These are phyloP conservation scores for Takakia lepidozioides DNA, from an alignment of 225 moss, liverwort and hornwort genomes.

Conservation along the genomic window DNA sequence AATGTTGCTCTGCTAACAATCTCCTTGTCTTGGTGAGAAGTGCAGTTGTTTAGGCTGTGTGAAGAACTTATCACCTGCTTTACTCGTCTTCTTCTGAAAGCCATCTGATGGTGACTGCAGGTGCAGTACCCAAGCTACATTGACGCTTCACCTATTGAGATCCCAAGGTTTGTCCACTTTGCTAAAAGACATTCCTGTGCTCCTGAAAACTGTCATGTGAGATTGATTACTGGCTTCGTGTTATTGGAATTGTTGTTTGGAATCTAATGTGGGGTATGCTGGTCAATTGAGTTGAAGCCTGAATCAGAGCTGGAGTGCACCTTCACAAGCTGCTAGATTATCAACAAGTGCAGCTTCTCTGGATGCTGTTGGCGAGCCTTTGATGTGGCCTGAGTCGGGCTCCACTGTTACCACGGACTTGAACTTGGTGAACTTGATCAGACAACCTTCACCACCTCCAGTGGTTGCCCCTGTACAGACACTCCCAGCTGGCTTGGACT, in stretches of 20 bases:
- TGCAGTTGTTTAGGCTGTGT: background rate
- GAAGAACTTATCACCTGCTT: background rate
- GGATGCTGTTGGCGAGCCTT: conserved; percentile 54
- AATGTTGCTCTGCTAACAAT: conserved; percentile 9
- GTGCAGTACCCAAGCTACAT: conserved; percentile 90
- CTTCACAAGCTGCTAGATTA: conserved; percentile 31
- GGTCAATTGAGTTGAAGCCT: conserved; percentile 63
- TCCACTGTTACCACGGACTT: conserved; percentile 49
- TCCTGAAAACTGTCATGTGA: too few species aligned
- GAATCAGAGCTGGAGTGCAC: conserved; percentile 71
- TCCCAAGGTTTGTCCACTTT: conserved; percentile 76
- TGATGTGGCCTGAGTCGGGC: conserved; percentile 48
- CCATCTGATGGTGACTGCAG: conserved; percentile 32
- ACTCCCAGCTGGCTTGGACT: conserved; percentile 32
- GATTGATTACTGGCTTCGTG: too few species aligned
- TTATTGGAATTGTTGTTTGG: background rate
- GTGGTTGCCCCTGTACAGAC: conserved; percentile 70
- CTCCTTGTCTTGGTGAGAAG: background rate
- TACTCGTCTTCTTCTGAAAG: background rate
- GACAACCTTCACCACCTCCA: conserved; percentile 98
- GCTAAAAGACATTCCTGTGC: too few species aligned
- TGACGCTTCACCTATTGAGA: conserved; percentile 78
- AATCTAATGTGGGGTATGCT: conserved; percentile 33
- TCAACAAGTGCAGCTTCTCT: conserved; percentile 35
- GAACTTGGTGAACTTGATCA: conserved; percentile 62